A percentile compares a stretch with the other conserved stretches of the same genome.
Conservation (phyloP, 164 flowering plant genomes). For the Pachysandra terminalis region DNA sequence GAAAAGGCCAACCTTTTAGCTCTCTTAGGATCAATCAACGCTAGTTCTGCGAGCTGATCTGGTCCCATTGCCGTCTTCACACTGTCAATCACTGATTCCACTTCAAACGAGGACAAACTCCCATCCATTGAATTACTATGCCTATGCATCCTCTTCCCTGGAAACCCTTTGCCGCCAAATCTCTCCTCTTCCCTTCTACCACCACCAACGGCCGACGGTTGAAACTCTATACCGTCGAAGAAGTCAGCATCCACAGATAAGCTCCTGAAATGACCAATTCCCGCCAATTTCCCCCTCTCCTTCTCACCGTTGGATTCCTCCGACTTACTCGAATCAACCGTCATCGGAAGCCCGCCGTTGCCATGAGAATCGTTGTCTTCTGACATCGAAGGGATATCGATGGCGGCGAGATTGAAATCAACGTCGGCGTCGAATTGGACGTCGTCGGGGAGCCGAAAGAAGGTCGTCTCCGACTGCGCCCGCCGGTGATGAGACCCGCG, state of each 20-base stretch:
- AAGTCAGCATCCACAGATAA: conserved; percentile 89
- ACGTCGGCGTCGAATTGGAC: conserved; percentile 41
- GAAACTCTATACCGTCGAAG: conserved; percentile 59
- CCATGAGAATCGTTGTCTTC: conserved; percentile 21
- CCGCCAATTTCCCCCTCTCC: conserved; percentile 6
- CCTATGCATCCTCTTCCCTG: conserved; percentile 47
- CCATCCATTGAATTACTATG: no score
- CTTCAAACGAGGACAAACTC: conserved; percentile 30
- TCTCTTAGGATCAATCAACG: conserved; percentile 78
- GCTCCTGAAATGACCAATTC: no score
- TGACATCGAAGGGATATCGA: conserved; percentile 31
- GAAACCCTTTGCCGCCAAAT: conserved; percentile 11
- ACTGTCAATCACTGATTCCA: conserved; percentile 31
- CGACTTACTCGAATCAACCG: conserved; percentile 31
- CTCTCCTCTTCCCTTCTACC: conserved; percentile 20
- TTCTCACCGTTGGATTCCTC: conserved; percentile 32
- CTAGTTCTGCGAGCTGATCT: conserved; percentile 69
- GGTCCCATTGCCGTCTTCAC: conserved; percentile 68
- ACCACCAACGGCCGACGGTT: conserved; percentile 13
- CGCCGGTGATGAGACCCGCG: conserved; percentile 68
- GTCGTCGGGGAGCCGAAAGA: conserved; percentile 58
- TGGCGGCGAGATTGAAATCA: conserved; percentile 34
- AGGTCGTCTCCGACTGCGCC: conserved; percentile 71
- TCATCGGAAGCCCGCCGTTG: conserved; percentile 16
- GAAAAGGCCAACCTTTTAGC: conserved; percentile 58